Evolutionary conservation across 1,139 yeast genomes (phyloP).

Genomic region (Zygosaccharomyces sapae): DNA sequence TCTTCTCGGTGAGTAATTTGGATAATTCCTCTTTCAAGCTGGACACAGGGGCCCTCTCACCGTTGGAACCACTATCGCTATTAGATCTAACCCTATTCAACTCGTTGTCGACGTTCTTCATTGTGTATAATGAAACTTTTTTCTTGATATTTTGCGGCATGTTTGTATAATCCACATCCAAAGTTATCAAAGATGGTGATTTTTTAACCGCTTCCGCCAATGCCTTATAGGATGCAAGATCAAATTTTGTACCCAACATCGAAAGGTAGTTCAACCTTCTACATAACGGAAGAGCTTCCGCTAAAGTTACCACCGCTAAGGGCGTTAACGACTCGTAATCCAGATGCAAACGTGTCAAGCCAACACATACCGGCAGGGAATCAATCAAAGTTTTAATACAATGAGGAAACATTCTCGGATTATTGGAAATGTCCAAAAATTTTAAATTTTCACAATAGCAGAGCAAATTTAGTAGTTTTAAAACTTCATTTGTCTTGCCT

Average conservation of each 20-base stretch:
- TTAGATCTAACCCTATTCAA: slow-evolving; percentile 22
- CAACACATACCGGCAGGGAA: slow-evolving; percentile 56
- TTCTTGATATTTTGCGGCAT: slow-evolving; percentile 52
- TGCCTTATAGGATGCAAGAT: slow-evolving; percentile 50
- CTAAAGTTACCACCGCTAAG: slow-evolving; percentile 48
- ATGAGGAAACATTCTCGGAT: slow-evolving; percentile 53
- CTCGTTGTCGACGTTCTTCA: slow-evolving; percentile 63
- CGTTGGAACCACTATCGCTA: slow-evolving; percentile 6
- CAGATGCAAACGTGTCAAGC: slow-evolving; percentile 53
- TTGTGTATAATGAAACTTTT: slow-evolving; percentile 59
- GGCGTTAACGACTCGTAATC: slow-evolving; percentile 55
- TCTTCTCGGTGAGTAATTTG: slow-evolving; percentile 31
- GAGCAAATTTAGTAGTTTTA: slow-evolving; percentile 33
- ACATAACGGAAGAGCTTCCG: slow-evolving; percentile 62
- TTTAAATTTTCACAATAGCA: slow-evolving; percentile 51
- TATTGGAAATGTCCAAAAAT: slow-evolving; percentile 66
- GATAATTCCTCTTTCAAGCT: slow-evolving; percentile 37
- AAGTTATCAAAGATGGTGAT: slow-evolving; percentile 53
- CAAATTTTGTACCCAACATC: slow-evolving; percentile 54
- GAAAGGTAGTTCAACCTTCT: slow-evolving; percentile 55
- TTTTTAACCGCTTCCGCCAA: slow-evolving; percentile 55
- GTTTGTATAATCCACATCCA: slow-evolving; percentile 58
- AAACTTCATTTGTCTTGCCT: slow-evolving; percentile 32
- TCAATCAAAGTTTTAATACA: slow-evolving; percentile 41
- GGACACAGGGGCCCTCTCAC: slow-evolving; percentile 21